Base-by-base conservation (phyloP, 2,329 filamentous ascomycete genomes). In the Biscogniauxia sp. region DNA sequence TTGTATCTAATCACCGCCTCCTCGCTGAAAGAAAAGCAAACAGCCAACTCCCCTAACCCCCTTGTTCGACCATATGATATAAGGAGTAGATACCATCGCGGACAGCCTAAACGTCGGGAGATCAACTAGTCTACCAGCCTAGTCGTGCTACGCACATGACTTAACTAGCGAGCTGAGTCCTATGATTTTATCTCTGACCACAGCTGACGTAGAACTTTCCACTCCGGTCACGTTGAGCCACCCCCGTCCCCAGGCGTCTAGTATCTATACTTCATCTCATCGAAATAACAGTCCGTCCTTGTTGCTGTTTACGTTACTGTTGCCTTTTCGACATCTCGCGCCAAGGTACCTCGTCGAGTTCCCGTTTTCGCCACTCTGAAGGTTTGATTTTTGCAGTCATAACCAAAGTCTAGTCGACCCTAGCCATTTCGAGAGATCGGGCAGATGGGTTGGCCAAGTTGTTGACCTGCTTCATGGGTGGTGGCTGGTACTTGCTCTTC, bases 401-500 rank as follows among this genome's bases (percentile, higher is more conserved):
- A 13, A 13, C 15, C 11, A 19, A 19, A 54, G 58, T 17, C 26
- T 80, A 93, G 75, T 94, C 91, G 69, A 93, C 86, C 77, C 91
- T 92, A 20, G 91, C 91, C 69, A 83, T 87, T 61, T 88, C 87
- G 51, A 94, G 80, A 69, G 84, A 86, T 63, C 83, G 83, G 55
- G 87, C 84, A 56, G 82, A 83, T 11, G 90, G 89, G 61, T 88
- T 90, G 65, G 83, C 85, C 58, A 96, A 82, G 68, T 96, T 94
- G 76, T 96, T 97, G 64, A 92, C 88, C 65, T 95, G 85, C 61
- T 87, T 87, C 62, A 91, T 79, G 51, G 87, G 85, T 19, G 86
- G 83, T 62, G 86, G 85, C 76, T 89, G 90, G 74, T 90, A 90
- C 74, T 94, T 93, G 74, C 86, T 88, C 77, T 96, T 91, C 76